Evolutionary conservation across 306 rosid genomes (phyloP), one percentile per base, ranked within the genome.

Genomic region (Prunus mira): DNA sequence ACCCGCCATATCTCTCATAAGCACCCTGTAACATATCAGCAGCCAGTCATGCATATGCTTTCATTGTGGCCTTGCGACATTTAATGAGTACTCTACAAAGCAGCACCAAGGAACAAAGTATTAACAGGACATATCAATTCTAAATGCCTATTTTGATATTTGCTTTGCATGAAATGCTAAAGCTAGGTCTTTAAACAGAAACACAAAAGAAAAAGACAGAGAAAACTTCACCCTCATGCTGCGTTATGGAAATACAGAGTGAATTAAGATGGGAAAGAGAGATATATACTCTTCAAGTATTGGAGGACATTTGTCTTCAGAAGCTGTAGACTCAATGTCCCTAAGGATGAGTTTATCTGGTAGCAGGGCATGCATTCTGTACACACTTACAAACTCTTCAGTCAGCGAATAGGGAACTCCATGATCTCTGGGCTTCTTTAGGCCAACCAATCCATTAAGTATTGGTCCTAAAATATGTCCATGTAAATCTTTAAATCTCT

Each of bases 381-480:
- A 93, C 49, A 87, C 96, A 62, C 96, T 83, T 3, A 69, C 85
- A 63, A 93, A 93, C 84, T 90, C 97, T 66, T 93, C 96, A 3
- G 96, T 90, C 10, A 91, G 79, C 15, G 93, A 89, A 77, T 89
- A 93, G 4, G 97, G 91, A 72, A 89, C 87, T 80, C 96, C 97
- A 82, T 89, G 96, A 81, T 93, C 87, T 85, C 66, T 72, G 3
- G 96, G 96, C 75, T 83, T 80, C 78, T 78, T 87, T 5, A 70
- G 67, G 68, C 96, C 97, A 52, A 93, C 96, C 75, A 93, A 83
- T 20, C 93, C 97, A 78, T 89, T 85, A 1, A 93, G 73, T 34
- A 86, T 11, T 6, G 94, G 85, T 77, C 97, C 97, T 27, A 75
- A 75, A 56, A 82, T 52, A 69, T 87, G 85, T 76, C 97, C 97